Conservation (phyloP, 176 grass and related monocot species). For the Carex cristatella region DNA sequence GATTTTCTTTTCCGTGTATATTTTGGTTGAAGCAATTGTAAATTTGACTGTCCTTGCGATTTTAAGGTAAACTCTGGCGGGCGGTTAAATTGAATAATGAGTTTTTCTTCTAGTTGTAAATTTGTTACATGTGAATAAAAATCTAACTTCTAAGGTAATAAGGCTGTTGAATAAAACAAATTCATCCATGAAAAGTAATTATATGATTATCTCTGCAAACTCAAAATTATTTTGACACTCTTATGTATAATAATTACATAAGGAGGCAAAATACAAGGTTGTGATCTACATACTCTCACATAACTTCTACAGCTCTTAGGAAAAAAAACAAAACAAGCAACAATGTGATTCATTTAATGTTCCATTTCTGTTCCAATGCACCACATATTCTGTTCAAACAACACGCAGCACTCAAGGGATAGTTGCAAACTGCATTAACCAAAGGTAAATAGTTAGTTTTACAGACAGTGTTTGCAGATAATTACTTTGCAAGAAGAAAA, state of each 20-base stretch:
- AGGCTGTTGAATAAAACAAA: neutral
- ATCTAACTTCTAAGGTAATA: no score
- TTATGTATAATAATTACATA: neutral
- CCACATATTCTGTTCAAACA: constrained; percentile 90
- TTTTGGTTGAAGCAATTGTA: neutral
- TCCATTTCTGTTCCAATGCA: constrained; percentile 93
- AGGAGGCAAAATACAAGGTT: neutral
- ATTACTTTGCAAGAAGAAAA: neutral
- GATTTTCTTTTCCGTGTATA: neutral
- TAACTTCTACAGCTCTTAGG: neutral
- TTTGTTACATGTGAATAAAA: neutral
- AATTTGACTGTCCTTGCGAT: neutral
- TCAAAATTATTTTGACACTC: constrained; percentile 3
- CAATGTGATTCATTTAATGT: constrained; percentile 40
- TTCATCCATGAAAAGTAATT: neutral
- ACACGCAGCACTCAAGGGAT: constrained; percentile 88
- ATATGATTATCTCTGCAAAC: neutral
- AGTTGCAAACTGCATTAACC: constrained; percentile 65
- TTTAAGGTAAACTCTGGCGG: neutral
- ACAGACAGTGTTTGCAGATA: neutral
- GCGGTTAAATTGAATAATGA: neutral
- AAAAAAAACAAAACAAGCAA: constrained; percentile 2
- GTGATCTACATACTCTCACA: neutral
- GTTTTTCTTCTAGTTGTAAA: neutral
- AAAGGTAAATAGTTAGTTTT: neutral